A percentile compares a stretch with the other conserved stretches of the same genome.
Evolutionary conservation across 2,329 filamentous ascomycete genomes (phyloP).

Genomic region (Nannizziopsis barbatae): DNA sequence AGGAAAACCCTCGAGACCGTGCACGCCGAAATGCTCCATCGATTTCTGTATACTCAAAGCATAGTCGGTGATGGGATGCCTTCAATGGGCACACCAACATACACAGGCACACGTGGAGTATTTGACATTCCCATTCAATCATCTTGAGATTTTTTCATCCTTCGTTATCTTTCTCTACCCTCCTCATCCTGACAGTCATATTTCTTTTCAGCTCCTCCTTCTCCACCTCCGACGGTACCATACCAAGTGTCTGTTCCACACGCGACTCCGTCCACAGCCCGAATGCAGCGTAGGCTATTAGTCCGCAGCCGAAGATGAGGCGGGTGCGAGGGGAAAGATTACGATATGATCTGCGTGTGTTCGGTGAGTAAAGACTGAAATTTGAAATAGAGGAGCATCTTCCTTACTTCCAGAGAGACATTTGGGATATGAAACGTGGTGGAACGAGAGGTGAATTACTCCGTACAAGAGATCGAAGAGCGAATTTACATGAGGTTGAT

Average conservation of each 20-base stretch:
- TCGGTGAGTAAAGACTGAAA: neutral
- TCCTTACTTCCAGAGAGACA: conserved; percentile 7
- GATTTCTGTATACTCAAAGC: too few relatives aligned
- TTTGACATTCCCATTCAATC: neutral
- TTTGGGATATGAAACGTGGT: neutral
- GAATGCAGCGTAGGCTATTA: conserved; percentile 64
- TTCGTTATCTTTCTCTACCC: conserved; percentile 15
- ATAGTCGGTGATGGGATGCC: too few relatives aligned
- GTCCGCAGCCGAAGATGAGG: conserved; percentile 57
- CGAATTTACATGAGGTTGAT: too few relatives aligned
- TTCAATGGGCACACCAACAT: too few relatives aligned
- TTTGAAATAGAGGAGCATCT: neutral
- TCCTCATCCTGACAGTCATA: conserved; percentile 21
- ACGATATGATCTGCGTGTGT: conserved; percentile 50
- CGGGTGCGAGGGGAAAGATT: conserved; percentile 60
- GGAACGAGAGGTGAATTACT: too few relatives aligned
- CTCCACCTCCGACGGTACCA: conserved; percentile 62
- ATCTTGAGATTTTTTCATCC: neutral
- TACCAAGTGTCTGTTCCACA: conserved; percentile 61
- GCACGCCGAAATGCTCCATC: too few relatives aligned
- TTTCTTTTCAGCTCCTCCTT: conserved; percentile 50
- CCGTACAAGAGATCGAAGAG: too few relatives aligned
- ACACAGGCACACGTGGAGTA: neutral
- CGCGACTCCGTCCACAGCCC: conserved; percentile 64
- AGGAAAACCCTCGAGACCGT: too few relatives aligned